Conservation (phyloP, 2,329 filamentous ascomycete species). For the Exophiala viscosa region DNA sequence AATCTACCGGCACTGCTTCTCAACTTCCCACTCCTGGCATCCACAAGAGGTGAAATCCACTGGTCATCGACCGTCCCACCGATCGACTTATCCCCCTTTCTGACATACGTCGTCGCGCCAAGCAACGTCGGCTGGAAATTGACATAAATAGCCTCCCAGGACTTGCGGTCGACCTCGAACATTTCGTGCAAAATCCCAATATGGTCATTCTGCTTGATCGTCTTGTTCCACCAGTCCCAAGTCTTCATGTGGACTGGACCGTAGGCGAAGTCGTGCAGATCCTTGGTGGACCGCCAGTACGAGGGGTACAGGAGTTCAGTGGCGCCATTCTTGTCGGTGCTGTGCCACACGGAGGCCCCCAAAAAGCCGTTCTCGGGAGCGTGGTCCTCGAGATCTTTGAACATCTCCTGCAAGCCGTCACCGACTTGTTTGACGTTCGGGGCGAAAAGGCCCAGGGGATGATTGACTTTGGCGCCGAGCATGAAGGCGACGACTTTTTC, state of each 20-base stretch:
- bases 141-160: conserved; percentile 45
- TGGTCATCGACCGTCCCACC: conserved; percentile 24
- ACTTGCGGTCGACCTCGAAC: conserved; percentile 37
- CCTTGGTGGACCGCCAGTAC: conserved; percentile 42
- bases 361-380: conserved; percentile 32
- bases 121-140: conserved; percentile 38
- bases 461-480: conserved; percentile 37
- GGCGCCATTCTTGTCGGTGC: conserved; percentile 33
- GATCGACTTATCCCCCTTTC: conserved; percentile 25
- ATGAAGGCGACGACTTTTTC: conserved; percentile 39
- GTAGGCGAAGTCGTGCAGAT: conserved; percentile 45
- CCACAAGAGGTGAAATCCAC: conserved; percentile 26
- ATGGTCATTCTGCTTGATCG: conserved; percentile 35
- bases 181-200: conserved; percentile 47
- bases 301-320: conserved; percentile 37
- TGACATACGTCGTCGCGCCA: conserved; percentile 26
- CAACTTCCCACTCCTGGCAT: conserved; percentile 25
- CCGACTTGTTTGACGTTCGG: conserved; percentile 33
- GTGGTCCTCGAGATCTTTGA: conserved; percentile 25
- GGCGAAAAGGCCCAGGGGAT: conserved; percentile 42
- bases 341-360: conserved; percentile 35
- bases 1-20: conserved; percentile 25
- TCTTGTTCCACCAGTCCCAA: conserved; percentile 45
- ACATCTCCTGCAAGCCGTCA: conserved; percentile 34
- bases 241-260: conserved; percentile 38